Conservation (phyloP, 202 grass and related monocot species). For the Hordeum pubiflorum region DNA sequence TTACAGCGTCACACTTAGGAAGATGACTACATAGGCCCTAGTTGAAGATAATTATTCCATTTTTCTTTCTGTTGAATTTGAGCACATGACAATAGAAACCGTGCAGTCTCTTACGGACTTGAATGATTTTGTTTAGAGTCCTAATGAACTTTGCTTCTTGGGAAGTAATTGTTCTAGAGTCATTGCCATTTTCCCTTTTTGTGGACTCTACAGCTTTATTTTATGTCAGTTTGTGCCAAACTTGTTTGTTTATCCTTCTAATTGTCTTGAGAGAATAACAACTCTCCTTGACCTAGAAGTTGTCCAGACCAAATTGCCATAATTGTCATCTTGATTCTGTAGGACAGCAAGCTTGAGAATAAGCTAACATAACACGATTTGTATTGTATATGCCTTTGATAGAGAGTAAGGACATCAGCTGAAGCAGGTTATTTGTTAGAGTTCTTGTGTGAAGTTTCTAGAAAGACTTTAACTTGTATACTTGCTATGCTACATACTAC, state of each 20-base stretch:
- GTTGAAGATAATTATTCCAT: not conserved
- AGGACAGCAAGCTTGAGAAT: not conserved
- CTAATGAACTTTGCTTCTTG: not conserved
- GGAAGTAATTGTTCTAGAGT: not conserved
- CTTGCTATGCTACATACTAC: not conserved
- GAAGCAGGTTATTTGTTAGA: not conserved
- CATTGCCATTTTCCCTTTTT: not conserved
- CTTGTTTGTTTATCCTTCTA: not conserved
- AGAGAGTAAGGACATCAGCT: not conserved
- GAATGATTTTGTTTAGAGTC: not conserved
- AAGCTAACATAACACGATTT: not conserved
- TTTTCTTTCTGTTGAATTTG: not conserved
- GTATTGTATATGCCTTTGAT: not conserved
- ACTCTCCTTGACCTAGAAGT: not conserved
- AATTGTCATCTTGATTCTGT: not conserved
- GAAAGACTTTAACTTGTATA: not conserved
- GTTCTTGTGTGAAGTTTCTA: not conserved
- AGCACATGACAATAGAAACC: not conserved
- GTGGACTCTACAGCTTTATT: not conserved
- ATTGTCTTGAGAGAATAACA: not conserved
- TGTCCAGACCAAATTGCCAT: not conserved
- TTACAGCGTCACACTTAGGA: not conserved
- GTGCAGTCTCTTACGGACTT: not conserved
- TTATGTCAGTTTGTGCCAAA: not conserved
- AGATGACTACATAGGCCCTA: not conserved